Percentiles rank a stretch among this genome's conserved stretches.
Evolutionary conservation across 441 rosid genomes (phyloP).

Genomic region (Kokia cookei): DNA sequence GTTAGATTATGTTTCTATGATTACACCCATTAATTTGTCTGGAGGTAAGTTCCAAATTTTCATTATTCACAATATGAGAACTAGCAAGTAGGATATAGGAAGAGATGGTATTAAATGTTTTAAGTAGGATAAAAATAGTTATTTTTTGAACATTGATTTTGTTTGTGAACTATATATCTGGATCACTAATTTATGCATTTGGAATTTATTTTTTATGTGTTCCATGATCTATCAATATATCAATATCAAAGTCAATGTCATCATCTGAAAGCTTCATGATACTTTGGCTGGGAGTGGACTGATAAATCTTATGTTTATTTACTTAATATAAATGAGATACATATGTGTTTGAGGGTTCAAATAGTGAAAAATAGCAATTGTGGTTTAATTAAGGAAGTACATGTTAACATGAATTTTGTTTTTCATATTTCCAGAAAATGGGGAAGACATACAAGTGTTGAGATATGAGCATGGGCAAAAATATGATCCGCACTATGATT

Average conservation of each 20-base stretch:
- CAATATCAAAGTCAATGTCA: not conserved
- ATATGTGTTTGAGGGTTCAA: not conserved
- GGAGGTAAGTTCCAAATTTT: not conserved
- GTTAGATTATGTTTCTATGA: not conserved
- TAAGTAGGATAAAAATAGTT: not conserved
- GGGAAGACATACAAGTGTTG: slow-evolving; percentile 84
- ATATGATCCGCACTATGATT: slow-evolving; percentile 86
- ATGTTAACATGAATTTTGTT: not conserved
- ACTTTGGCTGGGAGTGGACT: not conserved
- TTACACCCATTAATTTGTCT: not conserved
- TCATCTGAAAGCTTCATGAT: not conserved
- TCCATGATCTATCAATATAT: not conserved
- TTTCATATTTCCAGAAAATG: slow-evolving; percentile 56
- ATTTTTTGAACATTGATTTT: not conserved
- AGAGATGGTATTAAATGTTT: not conserved
- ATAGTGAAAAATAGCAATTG: not conserved
- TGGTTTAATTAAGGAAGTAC: not conserved
- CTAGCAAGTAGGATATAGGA: not conserved
- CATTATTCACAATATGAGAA: not conserved
- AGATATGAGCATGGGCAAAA: slow-evolving; percentile 90
- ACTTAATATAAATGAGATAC: not conserved
- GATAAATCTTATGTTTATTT: not conserved
- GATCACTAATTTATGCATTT: not conserved
- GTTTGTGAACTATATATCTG: not conserved
- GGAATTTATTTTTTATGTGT: not conserved